These are phyloP conservation scores for Fraxinus latifolia DNA, from an alignment of 305 asterid genomes.

Conservation along the genomic window DNA sequence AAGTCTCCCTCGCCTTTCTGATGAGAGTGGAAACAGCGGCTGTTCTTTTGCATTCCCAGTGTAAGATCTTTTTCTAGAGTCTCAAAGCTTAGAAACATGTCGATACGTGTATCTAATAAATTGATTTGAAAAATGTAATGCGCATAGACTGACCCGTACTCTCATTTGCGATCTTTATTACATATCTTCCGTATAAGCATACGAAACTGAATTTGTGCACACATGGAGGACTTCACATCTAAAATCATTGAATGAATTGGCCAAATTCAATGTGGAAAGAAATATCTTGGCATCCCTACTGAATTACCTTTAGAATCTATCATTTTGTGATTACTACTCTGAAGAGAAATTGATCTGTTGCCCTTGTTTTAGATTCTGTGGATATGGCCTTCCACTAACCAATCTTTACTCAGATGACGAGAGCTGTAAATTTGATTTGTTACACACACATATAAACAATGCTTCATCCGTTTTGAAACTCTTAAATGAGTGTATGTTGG, in stretches of 20 bases:
- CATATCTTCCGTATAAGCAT: background rate
- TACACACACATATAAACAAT: background rate
- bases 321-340: background rate
- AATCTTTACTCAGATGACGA: background rate
- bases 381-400: background rate
- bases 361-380: background rate
- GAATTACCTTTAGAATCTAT: background rate
- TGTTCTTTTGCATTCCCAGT: conserved; percentile 87
- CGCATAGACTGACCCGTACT: background rate
- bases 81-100: background rate
- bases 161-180: background rate
- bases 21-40: conserved; percentile 54
- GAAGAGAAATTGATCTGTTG: background rate
- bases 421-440: background rate
- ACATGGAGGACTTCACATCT: background rate
- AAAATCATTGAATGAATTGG: background rate
- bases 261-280: background rate
- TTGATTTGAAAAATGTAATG: background rate
- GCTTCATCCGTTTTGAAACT: background rate
- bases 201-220: background rate
- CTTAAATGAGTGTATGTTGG: background rate
- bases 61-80: conserved; percentile 40
- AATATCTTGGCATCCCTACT: background rate
- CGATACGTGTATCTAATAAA: background rate
- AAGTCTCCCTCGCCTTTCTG: conserved; percentile 55